Conservation (phyloP, 257 asterid species). For the Jacaranda copaia region DNA sequence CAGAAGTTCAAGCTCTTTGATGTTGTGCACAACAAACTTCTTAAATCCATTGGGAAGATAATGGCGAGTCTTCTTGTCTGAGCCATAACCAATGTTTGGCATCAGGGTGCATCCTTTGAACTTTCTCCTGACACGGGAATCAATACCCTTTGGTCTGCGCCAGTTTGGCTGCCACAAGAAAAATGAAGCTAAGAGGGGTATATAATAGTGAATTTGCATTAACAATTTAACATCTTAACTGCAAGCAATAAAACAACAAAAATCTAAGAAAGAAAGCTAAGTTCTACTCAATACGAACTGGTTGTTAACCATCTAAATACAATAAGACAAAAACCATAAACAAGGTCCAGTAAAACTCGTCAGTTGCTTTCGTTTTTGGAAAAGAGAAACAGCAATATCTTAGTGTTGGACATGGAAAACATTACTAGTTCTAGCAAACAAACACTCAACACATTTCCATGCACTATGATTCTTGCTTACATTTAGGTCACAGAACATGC, state of each 20-base stretch:
- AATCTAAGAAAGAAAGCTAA: not conserved
- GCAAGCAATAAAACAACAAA: not conserved
- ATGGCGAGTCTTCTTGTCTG: constrained; percentile 63
- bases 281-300: not conserved
- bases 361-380: not conserved
- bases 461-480: not conserved
- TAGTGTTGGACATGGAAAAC: not conserved
- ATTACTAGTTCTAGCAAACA: not conserved
- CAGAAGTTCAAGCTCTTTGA: constrained; percentile 52
- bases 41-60: constrained; percentile 59
- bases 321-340: not conserved
- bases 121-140: constrained; percentile 61
- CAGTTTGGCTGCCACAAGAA: constrained; percentile 43
- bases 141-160: constrained; percentile 69
- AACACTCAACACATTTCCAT: not conserved
- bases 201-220: not conserved
- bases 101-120: constrained; percentile 54
- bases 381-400: not conserved
- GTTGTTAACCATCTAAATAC: not conserved
- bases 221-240: not conserved
- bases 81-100: constrained; percentile 65
- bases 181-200: not conserved
- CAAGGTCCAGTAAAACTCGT: not conserved
- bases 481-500: too few species aligned
- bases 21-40: constrained; percentile 57